Evolutionary conservation across 192 early-diverging fungal genomes (phyloP).

Genomic region (Podila minutissima): DNA sequence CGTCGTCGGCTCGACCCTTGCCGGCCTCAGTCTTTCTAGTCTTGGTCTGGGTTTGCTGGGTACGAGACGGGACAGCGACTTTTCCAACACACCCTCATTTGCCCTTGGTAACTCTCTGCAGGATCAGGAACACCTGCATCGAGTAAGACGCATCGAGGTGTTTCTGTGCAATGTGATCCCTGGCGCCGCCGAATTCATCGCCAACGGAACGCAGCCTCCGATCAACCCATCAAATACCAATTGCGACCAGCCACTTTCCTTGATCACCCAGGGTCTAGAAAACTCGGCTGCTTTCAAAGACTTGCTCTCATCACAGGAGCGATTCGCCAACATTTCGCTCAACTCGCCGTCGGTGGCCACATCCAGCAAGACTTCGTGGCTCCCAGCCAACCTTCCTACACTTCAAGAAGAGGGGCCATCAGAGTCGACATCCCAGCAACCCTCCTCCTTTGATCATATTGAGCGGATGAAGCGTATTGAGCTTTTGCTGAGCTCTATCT

Average conservation of each 20-base stretch:
- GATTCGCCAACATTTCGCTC: conserved; percentile 17
- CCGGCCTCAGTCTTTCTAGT: conserved; percentile 13
- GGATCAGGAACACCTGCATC: conserved; percentile 41
- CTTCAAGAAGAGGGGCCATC: background rate
- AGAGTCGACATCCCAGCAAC: background rate
- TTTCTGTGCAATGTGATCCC: conserved; percentile 31
- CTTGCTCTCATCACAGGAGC: conserved; percentile 19
- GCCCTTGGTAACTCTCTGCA: background rate
- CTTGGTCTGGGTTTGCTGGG: background rate
- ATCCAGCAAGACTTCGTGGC: background rate
- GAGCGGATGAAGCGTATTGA: conserved; percentile 47
- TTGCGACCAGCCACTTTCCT: background rate
- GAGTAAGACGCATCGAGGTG: conserved; percentile 30
- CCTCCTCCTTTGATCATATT: conserved; percentile 8
- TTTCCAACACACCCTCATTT: background rate
- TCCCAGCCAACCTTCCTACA: background rate
- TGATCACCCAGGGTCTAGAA: conserved; percentile 20
- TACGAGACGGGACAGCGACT: background rate
- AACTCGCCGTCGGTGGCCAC: background rate
- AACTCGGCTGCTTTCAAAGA: background rate
- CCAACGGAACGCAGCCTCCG: conserved; percentile 10
- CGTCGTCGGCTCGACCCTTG: conserved; percentile 16
- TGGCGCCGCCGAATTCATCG: conserved; percentile 39
- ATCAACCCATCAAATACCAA: background rate
- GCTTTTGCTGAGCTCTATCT: conserved; percentile 18